Conservation (phyloP, 179 eudicot species). For the Vitellaria paradoxa region DNA sequence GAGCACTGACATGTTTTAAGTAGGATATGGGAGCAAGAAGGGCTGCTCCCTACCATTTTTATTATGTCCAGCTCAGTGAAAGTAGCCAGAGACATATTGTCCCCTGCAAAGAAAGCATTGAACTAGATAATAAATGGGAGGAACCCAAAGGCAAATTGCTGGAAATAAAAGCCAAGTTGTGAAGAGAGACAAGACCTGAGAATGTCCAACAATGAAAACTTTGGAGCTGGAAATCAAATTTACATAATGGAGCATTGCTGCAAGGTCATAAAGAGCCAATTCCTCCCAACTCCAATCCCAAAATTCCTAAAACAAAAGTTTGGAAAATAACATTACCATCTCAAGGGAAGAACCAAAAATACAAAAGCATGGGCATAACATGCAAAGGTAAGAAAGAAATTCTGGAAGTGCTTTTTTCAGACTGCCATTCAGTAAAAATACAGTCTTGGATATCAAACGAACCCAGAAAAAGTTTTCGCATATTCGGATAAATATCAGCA, state of each 20-base stretch:
- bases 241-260: slow-evolving; percentile 67
- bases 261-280: slow-evolving; percentile 77
- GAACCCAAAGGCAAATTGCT: slow-evolving; percentile 4
- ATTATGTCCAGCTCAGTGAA: slow-evolving; percentile 74
- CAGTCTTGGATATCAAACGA: too few relatives aligned
- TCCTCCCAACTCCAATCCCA: slow-evolving; percentile 99
- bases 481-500: too few relatives aligned
- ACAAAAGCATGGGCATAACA: too few relatives aligned
- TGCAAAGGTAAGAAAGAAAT: too few relatives aligned
- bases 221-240: slow-evolving; percentile 49
- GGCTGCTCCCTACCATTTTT: slow-evolving; percentile 91
- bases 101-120: slow-evolving; percentile 49
- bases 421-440: too few relatives aligned
- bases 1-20: slow-evolving; percentile 74
- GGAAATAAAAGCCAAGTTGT: slow-evolving; percentile 13
- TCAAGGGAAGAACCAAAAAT: background rate
- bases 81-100: slow-evolving; percentile 96
- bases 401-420: too few relatives aligned
- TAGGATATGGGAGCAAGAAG: slow-evolving; percentile 94
- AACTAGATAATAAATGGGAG: slow-evolving; percentile 1
- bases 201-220: slow-evolving; percentile 83
- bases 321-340: slow-evolving; percentile 3
- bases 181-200: slow-evolving; percentile 59
- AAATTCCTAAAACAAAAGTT: slow-evolving; percentile 54
- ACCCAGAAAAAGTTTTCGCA: too few relatives aligned